These are phyloP conservation scores for Aspergillus neotritici DNA, from an alignment of 2,329 filamentous ascomycete genomes.

Conservation along the genomic window DNA sequence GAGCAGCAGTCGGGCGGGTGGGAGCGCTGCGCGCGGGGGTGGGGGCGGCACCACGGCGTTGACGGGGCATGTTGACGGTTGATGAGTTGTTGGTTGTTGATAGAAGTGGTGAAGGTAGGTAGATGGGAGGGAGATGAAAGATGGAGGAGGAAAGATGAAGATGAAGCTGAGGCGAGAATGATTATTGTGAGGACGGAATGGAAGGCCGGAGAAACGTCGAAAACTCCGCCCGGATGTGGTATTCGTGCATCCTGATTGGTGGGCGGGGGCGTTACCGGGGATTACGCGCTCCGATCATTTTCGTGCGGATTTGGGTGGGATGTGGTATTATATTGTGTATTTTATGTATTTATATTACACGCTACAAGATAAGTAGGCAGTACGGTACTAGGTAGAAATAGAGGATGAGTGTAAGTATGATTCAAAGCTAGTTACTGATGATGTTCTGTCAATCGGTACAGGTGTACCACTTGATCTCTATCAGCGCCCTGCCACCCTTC, in stretches of 20 bases:
- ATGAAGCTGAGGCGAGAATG: slow-evolving; percentile 12
- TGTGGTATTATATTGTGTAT: not conserved
- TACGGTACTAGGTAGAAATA: too few species aligned
- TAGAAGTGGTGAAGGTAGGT: slow-evolving; percentile 15
- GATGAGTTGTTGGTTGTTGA: slow-evolving; percentile 14
- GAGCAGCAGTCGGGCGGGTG: slow-evolving; percentile 59
- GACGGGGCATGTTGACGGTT: slow-evolving; percentile 64
- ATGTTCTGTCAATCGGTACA: too few species aligned
- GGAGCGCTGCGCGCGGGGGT: slow-evolving; percentile 53
- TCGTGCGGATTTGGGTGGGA: not conserved
- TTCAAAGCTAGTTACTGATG: too few species aligned
- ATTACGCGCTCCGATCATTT: too few species aligned
- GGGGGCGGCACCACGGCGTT: slow-evolving; percentile 59
- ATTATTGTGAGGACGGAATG: slow-evolving; percentile 11
- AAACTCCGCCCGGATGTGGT: slow-evolving; percentile 21
- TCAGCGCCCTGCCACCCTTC: too few species aligned
- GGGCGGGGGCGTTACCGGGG: not conserved
- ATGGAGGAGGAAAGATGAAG: slow-evolving; percentile 8
- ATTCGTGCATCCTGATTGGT: slow-evolving; percentile 11
- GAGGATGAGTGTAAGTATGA: too few species aligned
- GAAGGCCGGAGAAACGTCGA: slow-evolving; percentile 17
- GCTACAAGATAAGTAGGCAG: too few species aligned
- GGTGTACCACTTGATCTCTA: too few species aligned
- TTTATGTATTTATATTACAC: not conserved
- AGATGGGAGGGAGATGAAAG: slow-evolving; percentile 12